Conservation (phyloP, 495 filamentous ascomycete genomes). For the Lophium mytilinum region DNA sequence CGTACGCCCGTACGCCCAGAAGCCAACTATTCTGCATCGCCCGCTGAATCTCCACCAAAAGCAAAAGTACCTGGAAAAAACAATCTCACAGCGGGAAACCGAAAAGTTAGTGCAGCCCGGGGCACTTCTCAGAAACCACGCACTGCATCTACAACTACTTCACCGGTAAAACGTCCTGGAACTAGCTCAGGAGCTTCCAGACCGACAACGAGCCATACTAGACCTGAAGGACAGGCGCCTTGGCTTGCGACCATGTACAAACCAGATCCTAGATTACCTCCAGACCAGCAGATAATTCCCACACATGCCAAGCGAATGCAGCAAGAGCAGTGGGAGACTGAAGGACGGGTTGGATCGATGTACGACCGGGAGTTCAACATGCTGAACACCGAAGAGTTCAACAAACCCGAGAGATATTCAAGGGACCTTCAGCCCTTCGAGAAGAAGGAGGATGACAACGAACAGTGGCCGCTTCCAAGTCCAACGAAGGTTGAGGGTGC, state of each 20-base stretch:
- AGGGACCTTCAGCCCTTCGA: not conserved
- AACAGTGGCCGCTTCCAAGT: conserved; percentile 24
- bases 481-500: conserved; percentile 15
- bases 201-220: conserved; percentile 55
- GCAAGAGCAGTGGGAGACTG: conserved; percentile 91
- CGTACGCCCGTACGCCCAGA: conserved; percentile 13
- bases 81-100: conserved; percentile 26
- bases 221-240: conserved; percentile 88
- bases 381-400: conserved; percentile 44
- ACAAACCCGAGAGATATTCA: conserved; percentile 6
- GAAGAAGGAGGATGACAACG: conserved; percentile 1
- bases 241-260: conserved; percentile 95
- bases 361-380: conserved; percentile 81
- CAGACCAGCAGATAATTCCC: conserved; percentile 89
- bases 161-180: conserved; percentile 48
- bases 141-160: conserved; percentile 34
- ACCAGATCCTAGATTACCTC: conserved; percentile 87
- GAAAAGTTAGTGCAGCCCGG: conserved; percentile 24
- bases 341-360: conserved; percentile 70
- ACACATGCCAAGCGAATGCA: conserved; percentile 86
- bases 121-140: conserved; percentile 25
- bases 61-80: conserved; percentile 27
- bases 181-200: conserved; percentile 48
- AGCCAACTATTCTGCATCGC: conserved; percentile 43
- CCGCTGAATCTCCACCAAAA: conserved; percentile 34